These are phyloP conservation scores for Tolypocladium tundrense DNA, from an alignment of 2,329 filamentous ascomycete species.

Conservation along the genomic window DNA sequence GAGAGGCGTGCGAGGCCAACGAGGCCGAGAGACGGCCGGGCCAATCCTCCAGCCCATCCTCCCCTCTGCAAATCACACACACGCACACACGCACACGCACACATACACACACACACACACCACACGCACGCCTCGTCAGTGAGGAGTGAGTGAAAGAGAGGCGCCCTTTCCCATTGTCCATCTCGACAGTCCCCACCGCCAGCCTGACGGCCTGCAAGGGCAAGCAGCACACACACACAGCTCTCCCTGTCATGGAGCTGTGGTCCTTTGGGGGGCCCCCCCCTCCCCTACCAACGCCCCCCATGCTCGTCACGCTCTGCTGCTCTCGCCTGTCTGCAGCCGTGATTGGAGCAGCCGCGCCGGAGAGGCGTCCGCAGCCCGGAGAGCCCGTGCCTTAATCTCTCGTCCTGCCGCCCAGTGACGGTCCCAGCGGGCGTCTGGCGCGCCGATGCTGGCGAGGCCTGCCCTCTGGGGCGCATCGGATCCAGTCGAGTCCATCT, in stretches of 20 bases:
- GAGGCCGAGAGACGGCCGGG: background rate
- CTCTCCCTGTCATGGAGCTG: background rate
- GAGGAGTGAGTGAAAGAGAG: too few species aligned
- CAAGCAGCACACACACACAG: background rate
- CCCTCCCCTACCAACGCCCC: background rate
- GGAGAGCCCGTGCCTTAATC: background rate
- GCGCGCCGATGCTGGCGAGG: background rate
- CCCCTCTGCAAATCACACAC: background rate
- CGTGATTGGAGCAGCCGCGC: background rate
- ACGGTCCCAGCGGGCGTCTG: background rate
- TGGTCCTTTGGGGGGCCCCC: background rate
- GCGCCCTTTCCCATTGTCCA: background rate
- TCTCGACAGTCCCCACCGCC: too few species aligned
- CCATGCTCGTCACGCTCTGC: background rate
- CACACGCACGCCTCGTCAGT: too few species aligned
- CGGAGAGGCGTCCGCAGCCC: background rate
- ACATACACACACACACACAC: background rate
- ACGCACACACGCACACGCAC: background rate
- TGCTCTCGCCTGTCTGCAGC: background rate
- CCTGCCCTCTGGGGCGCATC: background rate
- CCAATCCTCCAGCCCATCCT: background rate
- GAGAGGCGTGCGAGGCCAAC: background rate
- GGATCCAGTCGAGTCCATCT: background rate
- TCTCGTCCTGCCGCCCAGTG: background rate
- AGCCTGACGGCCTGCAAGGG: too few species aligned